Percentiles rank a stretch among this genome's conserved stretches.
These are phyloP conservation scores for Monsonia emarginata DNA, from an alignment of 441 rosid genomes.

Conservation along the genomic window DNA sequence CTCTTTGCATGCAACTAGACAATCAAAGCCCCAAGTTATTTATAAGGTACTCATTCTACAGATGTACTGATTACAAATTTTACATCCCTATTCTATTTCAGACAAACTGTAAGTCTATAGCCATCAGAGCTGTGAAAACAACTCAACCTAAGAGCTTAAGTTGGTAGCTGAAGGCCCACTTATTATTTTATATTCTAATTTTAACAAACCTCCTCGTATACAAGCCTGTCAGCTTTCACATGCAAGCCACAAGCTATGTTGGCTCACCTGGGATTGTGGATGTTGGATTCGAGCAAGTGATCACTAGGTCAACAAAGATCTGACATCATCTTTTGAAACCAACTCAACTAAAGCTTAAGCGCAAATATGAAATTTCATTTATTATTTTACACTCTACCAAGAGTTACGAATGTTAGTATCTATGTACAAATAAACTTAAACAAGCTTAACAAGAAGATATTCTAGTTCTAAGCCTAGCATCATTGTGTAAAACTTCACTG, in stretches of 20 bases:
- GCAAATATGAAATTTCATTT: background rate
- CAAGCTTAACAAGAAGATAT: background rate
- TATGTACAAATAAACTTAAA: background rate
- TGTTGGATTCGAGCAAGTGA: background rate
- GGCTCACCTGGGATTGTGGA: background rate
- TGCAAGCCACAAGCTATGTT: background rate
- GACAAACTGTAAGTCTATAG: background rate
- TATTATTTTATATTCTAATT: background rate
- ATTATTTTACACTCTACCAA: background rate
- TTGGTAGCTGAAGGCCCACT: background rate
- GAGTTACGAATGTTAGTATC: background rate
- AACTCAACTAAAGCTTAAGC: background rate
- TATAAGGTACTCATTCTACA: background rate
- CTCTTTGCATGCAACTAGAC: constrained; percentile 93
- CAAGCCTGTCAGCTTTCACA: background rate
- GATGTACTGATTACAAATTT: background rate
- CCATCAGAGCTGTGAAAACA: background rate
- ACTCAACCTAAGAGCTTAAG: background rate
- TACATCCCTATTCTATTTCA: background rate
- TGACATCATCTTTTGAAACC: background rate
- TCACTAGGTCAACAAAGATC: background rate
- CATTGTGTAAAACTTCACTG: background rate
- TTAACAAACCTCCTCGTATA: background rate
- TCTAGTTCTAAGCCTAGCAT: background rate
- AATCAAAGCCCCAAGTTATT: constrained; percentile 16